Evolutionary conservation across 768 basidiomycete species (phyloP).

Genomic region (Termitomyces sp.): DNA sequence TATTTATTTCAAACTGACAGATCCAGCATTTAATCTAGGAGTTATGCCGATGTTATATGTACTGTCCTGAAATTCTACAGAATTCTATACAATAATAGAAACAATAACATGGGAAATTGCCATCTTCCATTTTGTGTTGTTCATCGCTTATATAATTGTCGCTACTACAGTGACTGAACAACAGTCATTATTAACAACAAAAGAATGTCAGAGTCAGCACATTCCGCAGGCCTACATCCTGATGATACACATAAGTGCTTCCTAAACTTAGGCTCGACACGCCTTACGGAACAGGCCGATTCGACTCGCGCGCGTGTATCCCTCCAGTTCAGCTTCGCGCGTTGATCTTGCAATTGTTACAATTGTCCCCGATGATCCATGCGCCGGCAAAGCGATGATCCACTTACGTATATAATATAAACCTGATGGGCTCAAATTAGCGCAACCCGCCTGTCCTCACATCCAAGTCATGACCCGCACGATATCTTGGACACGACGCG

Average conservation of each 20-base stretch:
- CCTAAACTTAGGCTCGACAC: conserved; percentile 4
- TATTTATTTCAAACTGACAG: not conserved
- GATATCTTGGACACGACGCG: conserved; percentile 19
- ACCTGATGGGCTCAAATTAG: not conserved
- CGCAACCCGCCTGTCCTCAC: not conserved
- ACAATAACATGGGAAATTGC: not conserved
- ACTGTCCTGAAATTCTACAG: not conserved
- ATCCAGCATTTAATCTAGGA: not conserved
- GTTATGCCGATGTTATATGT: not conserved
- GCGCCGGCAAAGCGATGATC: not conserved
- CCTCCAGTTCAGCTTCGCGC: not conserved
- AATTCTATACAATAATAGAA: not conserved
- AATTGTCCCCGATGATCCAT: conserved; percentile 1
- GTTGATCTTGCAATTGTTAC: not conserved
- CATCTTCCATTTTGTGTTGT: not conserved
- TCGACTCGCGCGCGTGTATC: not conserved
- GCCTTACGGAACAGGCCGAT: conserved; percentile 1
- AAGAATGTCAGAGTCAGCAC: not conserved
- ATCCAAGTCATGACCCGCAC: conserved; percentile 13
- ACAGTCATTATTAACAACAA: not conserved
- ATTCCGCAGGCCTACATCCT: not conserved
- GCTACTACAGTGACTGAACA: no score
- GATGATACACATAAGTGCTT: no score
- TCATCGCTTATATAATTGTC: not conserved
- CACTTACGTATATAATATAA: not conserved